Evolutionary conservation across 2,329 filamentous ascomycete species (phyloP), one percentile per base, ranked within the genome.

Genomic region (Anisogramma anomala): DNA sequence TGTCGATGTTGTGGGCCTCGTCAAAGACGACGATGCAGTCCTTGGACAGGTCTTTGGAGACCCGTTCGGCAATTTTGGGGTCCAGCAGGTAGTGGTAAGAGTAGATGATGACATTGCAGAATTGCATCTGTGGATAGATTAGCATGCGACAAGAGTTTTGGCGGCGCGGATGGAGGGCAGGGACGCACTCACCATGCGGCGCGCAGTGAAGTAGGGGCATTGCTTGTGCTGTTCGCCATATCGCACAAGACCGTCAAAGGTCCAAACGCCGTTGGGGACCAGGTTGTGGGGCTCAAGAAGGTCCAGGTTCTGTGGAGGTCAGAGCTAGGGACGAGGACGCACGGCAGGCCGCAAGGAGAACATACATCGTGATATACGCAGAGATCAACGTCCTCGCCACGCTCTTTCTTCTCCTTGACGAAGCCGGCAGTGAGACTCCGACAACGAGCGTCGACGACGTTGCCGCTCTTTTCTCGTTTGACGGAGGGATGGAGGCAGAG

Each of bases 11-110:
- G 66, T 98, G 91, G 11, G 91, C 91, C 61, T 98, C 91, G 55
- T 98, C 91, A 50, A 98, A 98, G 3, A 98, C 91, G 15, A 98
- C 85, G 39, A 98, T 98, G 59, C 88, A 95, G 59, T 98, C 93
- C 53, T 95, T 95, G 0, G 91, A 95, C 9, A 98, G 75, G 55
- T 98, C 91, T 59, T 83, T 87, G 0, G 91, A 96, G 2, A 96
- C 88, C 43, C 89, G 66, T 57, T 98, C 91, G 10, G 91, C 91
- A 53, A 98, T 98, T 59, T 98, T 98, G 3, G 91, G 91, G 54
- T 98, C 93, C 13, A 98, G 75, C 3, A 98, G 75, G 56, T 98
- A 98, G 61, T 98, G 91, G 57, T 98, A 98, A 0, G 91, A 98
- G 65, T 98, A 98, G 51, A 98, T 98, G 55, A 98, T 95, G 56